Conservation (phyloP, 176 grass and related monocot genomes). For the Phragmites australis region DNA sequence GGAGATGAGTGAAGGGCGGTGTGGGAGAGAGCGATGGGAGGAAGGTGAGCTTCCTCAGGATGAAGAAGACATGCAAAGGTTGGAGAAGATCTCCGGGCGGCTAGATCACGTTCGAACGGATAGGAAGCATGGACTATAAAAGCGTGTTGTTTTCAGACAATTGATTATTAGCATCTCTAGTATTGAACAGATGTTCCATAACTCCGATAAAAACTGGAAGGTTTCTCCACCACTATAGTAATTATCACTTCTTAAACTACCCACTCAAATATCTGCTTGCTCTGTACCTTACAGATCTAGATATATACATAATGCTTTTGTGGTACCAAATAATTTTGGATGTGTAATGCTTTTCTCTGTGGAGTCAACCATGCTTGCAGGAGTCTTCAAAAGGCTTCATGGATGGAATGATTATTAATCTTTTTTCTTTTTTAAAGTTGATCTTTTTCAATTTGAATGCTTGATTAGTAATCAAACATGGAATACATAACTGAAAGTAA, state of each 20-base stretch:
- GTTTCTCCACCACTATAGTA: background rate
- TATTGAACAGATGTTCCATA: background rate
- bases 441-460: background rate
- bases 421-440: background rate
- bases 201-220: background rate
- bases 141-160: too few relatives aligned
- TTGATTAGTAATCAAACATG: background rate
- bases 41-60: too few relatives aligned
- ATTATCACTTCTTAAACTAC: background rate
- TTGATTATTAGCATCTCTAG: too few relatives aligned
- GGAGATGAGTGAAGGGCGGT: too few relatives aligned
- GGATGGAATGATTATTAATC: constrained; percentile 1
- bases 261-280: background rate
- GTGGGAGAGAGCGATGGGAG: too few relatives aligned
- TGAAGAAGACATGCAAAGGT: too few relatives aligned
- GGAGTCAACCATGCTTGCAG: background rate
- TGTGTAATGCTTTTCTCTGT: background rate
- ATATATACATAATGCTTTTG: background rate
- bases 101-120: too few relatives aligned
- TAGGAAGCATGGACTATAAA: too few relatives aligned
- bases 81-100: too few relatives aligned
- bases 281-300: background rate
- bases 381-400: background rate
- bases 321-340: constrained; percentile 4
- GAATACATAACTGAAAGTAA: background rate